A percentile compares a stretch with the other conserved stretches of the same genome.
These are phyloP conservation scores for Mycena venus DNA, from an alignment of 768 basidiomycete genomes.

Conservation along the genomic window DNA sequence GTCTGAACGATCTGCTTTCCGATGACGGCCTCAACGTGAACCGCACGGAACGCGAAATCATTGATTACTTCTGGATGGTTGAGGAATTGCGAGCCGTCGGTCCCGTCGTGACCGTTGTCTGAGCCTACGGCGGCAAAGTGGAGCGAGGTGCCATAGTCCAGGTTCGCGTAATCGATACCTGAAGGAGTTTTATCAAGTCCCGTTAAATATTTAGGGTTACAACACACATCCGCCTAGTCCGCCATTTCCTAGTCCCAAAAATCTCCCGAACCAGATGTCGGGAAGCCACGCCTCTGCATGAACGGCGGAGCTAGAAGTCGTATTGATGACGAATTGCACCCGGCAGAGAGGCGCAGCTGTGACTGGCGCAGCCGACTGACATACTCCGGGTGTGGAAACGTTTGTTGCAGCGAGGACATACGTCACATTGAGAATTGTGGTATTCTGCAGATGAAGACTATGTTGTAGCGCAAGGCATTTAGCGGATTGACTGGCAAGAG, in stretches of 20 bases:
- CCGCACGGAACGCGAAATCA: slow-evolving; percentile 32
- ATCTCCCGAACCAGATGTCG: slow-evolving; percentile 11
- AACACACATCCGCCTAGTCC: slow-evolving; percentile 16
- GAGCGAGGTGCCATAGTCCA: slow-evolving; percentile 14
- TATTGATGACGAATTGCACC: slow-evolving; percentile 10
- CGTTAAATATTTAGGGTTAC: not conserved
- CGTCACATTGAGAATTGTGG: not conserved
- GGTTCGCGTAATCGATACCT: slow-evolving; percentile 15
- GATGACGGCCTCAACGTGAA: slow-evolving; percentile 28
- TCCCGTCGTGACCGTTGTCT: slow-evolving; percentile 39
- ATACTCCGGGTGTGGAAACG: not conserved
- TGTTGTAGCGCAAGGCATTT: slow-evolving; percentile 6
- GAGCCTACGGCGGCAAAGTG: slow-evolving; percentile 32
- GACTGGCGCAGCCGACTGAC: slow-evolving; percentile 7
- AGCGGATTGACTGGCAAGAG: not conserved
- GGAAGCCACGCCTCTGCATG: slow-evolving; percentile 17
- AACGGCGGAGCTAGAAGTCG: slow-evolving; percentile 8
- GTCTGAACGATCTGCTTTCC: slow-evolving; percentile 36
- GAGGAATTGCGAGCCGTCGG: slow-evolving; percentile 29
- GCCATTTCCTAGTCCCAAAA: no score
- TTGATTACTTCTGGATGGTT: no score
- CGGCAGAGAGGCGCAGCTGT: slow-evolving; percentile 4
- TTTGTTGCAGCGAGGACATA: slow-evolving; percentile 5
- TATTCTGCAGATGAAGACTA: slow-evolving; percentile 9
- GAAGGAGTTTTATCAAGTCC: not conserved